Percentiles rank a stretch among this genome's conserved stretches.
Evolutionary conservation across 2,329 filamentous ascomycete species (phyloP).

Genomic region (Karstenula rhodostoma): DNA sequence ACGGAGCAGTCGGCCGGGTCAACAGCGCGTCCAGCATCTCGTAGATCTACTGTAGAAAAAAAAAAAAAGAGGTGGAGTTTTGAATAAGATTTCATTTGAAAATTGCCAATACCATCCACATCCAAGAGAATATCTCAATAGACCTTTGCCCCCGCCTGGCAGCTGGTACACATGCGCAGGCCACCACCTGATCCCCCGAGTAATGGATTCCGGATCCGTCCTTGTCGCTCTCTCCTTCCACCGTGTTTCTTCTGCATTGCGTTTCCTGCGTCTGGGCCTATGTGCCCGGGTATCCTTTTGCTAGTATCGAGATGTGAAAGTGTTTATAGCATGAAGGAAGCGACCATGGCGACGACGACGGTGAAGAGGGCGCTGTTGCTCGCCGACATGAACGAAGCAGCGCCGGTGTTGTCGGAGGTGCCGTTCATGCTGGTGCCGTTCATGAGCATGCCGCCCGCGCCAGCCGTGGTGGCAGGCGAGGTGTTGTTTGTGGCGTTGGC

Average conservation of each 20-base stretch:
- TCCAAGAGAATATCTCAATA: slow-evolving; percentile 20
- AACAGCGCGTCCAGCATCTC: too few species aligned
- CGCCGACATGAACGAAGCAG: slow-evolving; percentile 22
- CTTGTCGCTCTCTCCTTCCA: slow-evolving; percentile 13
- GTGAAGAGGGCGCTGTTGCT: slow-evolving; percentile 21
- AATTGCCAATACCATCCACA: slow-evolving; percentile 19
- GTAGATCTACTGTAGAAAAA: background rate
- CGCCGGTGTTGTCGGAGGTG: slow-evolving; percentile 19
- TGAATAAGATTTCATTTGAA: slow-evolving; percentile 16
- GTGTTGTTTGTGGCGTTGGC: slow-evolving; percentile 20
- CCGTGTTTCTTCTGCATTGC: background rate
- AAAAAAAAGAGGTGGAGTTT: slow-evolving; percentile 4
- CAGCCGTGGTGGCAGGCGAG: slow-evolving; percentile 21
- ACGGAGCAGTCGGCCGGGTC: background rate
- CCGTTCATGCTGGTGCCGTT: slow-evolving; percentile 16
- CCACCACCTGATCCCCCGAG: slow-evolving; percentile 12
- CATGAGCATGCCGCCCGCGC: slow-evolving; percentile 25
- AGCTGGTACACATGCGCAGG: background rate
- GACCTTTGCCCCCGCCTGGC: background rate
- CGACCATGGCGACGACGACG: slow-evolving; percentile 26
- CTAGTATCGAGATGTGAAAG: background rate
- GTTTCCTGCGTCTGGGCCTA: background rate
- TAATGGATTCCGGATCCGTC: slow-evolving; percentile 28
- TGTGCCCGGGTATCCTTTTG: slow-evolving; percentile 10
- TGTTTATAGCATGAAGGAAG: slow-evolving; percentile 30